These are phyloP conservation scores for Jasminum sambac DNA, from an alignment of 257 asterid species.

Conservation along the genomic window DNA sequence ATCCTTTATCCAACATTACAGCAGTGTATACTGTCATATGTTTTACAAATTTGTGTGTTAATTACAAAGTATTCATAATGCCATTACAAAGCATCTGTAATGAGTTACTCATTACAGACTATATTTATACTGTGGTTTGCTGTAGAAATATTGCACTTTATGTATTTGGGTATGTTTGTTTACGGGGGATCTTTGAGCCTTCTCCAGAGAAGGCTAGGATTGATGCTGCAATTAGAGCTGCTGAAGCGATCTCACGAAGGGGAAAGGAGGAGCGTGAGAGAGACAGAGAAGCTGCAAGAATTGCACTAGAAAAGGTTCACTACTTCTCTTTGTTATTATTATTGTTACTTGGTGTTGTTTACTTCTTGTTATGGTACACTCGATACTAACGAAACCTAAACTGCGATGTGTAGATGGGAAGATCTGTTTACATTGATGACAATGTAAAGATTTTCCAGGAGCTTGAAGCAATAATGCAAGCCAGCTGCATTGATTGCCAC, in stretches of 20 bases:
- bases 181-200: neutral
- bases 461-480: constrained; percentile 24
- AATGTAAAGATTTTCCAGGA: constrained; percentile 39
- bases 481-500: neutral
- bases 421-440: constrained; percentile 43
- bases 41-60: neutral
- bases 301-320: constrained; percentile 54
- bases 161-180: neutral
- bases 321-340: neutral
- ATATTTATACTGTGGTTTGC: neutral
- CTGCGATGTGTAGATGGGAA: constrained; percentile 43
- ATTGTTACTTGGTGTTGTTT: neutral
- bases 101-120: no score
- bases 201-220: constrained; percentile 63
- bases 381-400: neutral
- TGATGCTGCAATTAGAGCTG: constrained; percentile 65
- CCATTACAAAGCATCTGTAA: no score
- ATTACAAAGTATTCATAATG: no score
- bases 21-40: neutral
- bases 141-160: neutral
- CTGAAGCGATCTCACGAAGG: constrained; percentile 45
- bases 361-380: neutral
- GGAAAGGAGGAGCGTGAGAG: constrained; percentile 41
- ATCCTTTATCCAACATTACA: neutral
- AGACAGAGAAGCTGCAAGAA: constrained; percentile 65